These are phyloP conservation scores for Aurifilum marmelostoma DNA, from an alignment of 2,329 filamentous ascomycete genomes.

Conservation along the genomic window DNA sequence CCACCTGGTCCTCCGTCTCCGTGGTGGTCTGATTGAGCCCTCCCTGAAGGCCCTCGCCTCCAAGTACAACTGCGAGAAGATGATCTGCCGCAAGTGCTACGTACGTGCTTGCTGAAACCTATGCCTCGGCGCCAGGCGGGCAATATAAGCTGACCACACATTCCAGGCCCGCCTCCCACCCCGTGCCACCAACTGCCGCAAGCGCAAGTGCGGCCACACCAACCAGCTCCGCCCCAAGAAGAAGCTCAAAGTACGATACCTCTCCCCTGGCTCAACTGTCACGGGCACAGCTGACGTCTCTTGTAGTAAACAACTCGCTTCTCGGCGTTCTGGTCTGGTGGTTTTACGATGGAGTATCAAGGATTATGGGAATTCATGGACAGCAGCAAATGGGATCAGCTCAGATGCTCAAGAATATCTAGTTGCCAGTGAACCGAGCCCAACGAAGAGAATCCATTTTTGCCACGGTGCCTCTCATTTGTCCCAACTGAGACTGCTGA, in stretches of 20 bases:
- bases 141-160: conserved; percentile 31
- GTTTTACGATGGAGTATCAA: conserved; percentile 31
- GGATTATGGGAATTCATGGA: conserved; percentile 5
- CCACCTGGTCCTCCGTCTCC: conserved; percentile 96
- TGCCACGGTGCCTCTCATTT: conserved; percentile 4
- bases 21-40: conserved; percentile 99
- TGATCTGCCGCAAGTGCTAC: conserved; percentile 99
- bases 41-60: conserved; percentile 97
- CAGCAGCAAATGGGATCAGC: conserved; percentile 1
- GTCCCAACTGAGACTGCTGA: background rate
- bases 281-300: background rate
- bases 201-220: conserved; percentile 99
- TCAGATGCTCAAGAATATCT: conserved; percentile 10
- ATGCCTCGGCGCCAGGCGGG: background rate
- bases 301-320: conserved; percentile 72
- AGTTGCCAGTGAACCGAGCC: conserved; percentile 8
- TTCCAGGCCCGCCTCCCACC: conserved; percentile 80
- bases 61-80: conserved; percentile 99
- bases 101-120: conserved; percentile 58
- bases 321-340: conserved; percentile 42
- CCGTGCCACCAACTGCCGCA: conserved; percentile 99
- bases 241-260: conserved; percentile 61
- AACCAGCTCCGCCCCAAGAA: conserved; percentile 99
- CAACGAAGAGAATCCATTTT: conserved; percentile 15
- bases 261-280: background rate